Evolutionary conservation across 257 asterid genomes (phyloP).

Genomic region (Solanum raphanifolium): DNA sequence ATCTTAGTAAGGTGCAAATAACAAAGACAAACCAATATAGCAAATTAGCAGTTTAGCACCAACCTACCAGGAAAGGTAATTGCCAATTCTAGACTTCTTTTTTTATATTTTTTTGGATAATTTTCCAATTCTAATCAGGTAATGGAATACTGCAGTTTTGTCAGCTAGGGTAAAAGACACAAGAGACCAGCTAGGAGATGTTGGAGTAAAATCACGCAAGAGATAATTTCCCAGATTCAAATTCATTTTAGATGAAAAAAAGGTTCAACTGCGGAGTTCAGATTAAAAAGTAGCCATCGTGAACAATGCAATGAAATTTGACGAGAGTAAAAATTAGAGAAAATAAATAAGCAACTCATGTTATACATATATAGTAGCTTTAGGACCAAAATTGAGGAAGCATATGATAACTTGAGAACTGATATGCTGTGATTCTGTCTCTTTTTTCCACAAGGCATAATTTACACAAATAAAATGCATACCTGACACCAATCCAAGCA

Average conservation of each 20-base stretch:
- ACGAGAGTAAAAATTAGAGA: not conserved
- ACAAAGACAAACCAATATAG: not conserved
- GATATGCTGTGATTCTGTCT: not conserved
- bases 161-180: not conserved
- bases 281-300: not conserved
- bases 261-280: not conserved
- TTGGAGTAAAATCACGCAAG: not conserved
- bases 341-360: not conserved
- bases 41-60: not conserved
- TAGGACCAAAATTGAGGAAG: not conserved
- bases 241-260: not conserved
- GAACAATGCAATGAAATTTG: not conserved
- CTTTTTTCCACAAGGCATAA: not conserved
- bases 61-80: not conserved
- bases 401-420: not conserved
- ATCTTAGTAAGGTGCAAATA: not conserved
- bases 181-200: not conserved
- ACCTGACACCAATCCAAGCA: conserved; percentile 90
- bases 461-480: conserved; percentile 4
- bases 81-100: not conserved
- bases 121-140: not conserved
- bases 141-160: not conserved
- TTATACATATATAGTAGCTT: not conserved
- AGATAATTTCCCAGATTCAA: not conserved
- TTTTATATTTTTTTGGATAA: not conserved